Evolutionary conservation across 257 asterid genomes (phyloP).

Genomic region (Solanum chilense): DNA sequence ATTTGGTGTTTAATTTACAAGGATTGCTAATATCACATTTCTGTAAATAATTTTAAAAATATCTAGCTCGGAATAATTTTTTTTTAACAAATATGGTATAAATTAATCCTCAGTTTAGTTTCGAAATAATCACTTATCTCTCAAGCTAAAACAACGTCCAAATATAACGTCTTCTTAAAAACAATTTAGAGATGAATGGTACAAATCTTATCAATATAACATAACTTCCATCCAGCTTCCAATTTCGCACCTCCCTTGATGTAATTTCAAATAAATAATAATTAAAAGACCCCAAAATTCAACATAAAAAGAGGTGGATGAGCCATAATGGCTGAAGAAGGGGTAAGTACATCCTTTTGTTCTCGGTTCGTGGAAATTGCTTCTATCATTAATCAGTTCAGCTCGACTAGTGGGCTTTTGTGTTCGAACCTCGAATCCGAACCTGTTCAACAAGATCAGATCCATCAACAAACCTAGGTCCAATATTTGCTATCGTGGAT

Average conservation of each 20-base stretch:
- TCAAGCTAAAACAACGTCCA: background rate
- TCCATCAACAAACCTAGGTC: too few relatives aligned
- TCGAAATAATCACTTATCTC: background rate
- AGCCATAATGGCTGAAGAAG: too few relatives aligned
- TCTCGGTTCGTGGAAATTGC: too few relatives aligned
- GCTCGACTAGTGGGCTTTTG: too few relatives aligned
- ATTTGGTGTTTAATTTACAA: background rate
- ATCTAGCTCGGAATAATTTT: background rate
- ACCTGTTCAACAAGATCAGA: too few relatives aligned
- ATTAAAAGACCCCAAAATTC: background rate
- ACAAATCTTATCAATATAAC: background rate
- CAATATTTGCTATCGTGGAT: background rate
- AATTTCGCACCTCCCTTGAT: background rate
- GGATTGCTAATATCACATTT: background rate
- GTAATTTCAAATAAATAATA: background rate
- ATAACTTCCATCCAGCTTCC: background rate
- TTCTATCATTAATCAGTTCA: too few relatives aligned
- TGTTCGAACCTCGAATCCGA: too few relatives aligned
- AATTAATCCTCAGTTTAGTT: background rate
- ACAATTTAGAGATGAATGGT: background rate
- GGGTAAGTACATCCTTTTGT: too few relatives aligned
- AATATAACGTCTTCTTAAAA: background rate
- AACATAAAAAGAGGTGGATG: too few relatives aligned
- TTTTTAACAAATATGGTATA: background rate
- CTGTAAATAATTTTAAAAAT: background rate